These are phyloP conservation scores for Polychaeton citri DNA, from an alignment of 2,329 filamentous ascomycete species.

Conservation along the genomic window DNA sequence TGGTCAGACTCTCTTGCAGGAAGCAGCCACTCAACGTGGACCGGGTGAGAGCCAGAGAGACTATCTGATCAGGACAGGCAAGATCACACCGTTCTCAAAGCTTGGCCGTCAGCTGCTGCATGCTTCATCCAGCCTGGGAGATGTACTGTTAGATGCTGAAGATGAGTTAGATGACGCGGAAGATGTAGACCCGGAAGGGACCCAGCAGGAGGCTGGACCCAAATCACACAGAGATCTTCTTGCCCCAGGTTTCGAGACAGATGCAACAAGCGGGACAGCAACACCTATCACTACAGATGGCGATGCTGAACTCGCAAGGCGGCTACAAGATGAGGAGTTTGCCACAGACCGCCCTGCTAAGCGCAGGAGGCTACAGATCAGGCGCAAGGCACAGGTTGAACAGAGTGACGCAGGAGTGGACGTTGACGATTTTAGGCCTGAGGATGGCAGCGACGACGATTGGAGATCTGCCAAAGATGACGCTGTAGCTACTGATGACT, in stretches of 20 bases:
- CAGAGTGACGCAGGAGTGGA: constrained; percentile 10
- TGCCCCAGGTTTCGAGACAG: constrained; percentile 31
- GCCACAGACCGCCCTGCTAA: constrained; percentile 28
- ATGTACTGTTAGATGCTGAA: constrained; percentile 71
- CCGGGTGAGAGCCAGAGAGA: constrained; percentile 76
- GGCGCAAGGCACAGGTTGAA: constrained; percentile 10
- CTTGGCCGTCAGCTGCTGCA: constrained; percentile 53
- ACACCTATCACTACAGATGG: constrained; percentile 7
- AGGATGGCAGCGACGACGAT: constrained; percentile 24
- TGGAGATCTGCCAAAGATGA: constrained; percentile 19
- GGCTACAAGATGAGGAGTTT: constrained; percentile 22
- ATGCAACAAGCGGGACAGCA: not conserved
- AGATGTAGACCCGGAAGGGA: constrained; percentile 14
- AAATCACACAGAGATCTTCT: constrained; percentile 35
- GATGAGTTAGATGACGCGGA: constrained; percentile 43
- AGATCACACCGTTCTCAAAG: constrained; percentile 90
- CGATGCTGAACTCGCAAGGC: constrained; percentile 18
- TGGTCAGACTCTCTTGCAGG: constrained; percentile 26
- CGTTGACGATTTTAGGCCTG: constrained; percentile 15
- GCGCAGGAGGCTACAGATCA: constrained; percentile 23
- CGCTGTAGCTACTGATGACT: constrained; percentile 8
- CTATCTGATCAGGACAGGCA: constrained; percentile 86
- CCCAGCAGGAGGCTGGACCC: constrained; percentile 13
- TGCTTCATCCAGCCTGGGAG: constrained; percentile 56
- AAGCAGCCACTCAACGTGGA: constrained; percentile 45